Evolutionary conservation across 805 yeast genomes (phyloP), one percentile per base, ranked within the genome.

Genomic region (Schwanniomyces vanrijiae): DNA sequence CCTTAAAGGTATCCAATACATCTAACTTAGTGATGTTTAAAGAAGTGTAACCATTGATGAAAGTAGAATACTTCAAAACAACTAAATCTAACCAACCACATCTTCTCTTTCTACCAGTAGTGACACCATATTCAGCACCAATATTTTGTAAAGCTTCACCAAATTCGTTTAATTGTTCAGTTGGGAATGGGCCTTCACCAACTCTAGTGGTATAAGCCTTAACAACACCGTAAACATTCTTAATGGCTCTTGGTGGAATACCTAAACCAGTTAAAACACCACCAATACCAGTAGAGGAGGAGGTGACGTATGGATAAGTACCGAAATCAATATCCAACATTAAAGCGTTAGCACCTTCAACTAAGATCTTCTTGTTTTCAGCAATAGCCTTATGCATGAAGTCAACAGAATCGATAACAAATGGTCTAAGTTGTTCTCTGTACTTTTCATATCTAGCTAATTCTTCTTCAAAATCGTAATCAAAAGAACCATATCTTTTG

Each of bases 31-130:
- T 94, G 66, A 94, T 86, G 78, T 94, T 94, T 65, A 94, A 77
- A 43, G 87, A 80, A 40, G 99, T 94, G 81, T 92, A 94, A 47
- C 99, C 99, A 65, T 94, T 94, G 68, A 94, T 89, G 65, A 84
- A 70, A 48, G 90, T 83, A 33, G 97, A 90, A 74, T 94, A 92
- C 68, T 87, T 88, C 69, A 94, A 76, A 22, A 94, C 97, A 20
- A 94, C 98, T 59, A 94, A 77, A 71, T 94, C 99, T 64, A 94
- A 83, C 99, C 99, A 94, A 48, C 99, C 99, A 70, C 99, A 94
- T 74, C 99, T 85, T 78, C 99, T 88, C 80, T 91, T 90, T 76
- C 99, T 86, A 56, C 99, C 99, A 31, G 99, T 94, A 54, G 99
- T 94, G 58, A 94, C 99, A 71, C 99, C 99, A 61, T 66, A 88